Evolutionary conservation across 208 protist genomes (phyloP).

Genomic region (Leishmania lainsoni): DNA sequence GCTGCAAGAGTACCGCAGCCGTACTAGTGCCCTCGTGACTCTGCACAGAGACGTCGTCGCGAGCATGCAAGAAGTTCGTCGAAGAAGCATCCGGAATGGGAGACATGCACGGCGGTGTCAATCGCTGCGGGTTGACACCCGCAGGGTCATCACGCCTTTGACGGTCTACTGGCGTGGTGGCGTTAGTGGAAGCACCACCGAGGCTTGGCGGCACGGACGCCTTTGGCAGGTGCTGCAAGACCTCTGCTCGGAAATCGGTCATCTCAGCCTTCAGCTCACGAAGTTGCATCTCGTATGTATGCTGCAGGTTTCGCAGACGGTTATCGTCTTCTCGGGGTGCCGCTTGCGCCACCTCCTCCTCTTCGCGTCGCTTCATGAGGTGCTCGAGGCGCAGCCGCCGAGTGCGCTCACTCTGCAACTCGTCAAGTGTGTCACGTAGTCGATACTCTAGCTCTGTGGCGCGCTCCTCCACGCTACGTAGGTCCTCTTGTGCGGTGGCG

Average conservation of each 20-base stretch:
- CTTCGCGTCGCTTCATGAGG: conserved; percentile 20
- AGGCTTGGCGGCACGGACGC: neutral
- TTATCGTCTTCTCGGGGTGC: neutral
- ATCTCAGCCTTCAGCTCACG: conserved; percentile 27
- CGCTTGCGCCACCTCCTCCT: conserved; percentile 4
- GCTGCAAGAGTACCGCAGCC: neutral
- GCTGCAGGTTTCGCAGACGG: conserved; percentile 4
- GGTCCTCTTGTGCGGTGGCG: conserved; percentile 22
- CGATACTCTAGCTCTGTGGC: conserved; percentile 27
- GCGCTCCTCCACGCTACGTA: conserved; percentile 23
- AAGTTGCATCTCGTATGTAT: conserved; percentile 27
- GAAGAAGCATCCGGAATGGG: neutral
- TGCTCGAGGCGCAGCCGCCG: conserved; percentile 34
- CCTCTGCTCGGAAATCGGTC: conserved; percentile 15
- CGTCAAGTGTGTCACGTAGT: conserved; percentile 34
- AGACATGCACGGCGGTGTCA: neutral
- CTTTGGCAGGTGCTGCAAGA: conserved; percentile 7
- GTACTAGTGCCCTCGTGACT: neutral
- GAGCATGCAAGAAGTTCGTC: neutral
- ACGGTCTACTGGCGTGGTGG: neutral
- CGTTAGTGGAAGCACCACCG: conserved; percentile 2
- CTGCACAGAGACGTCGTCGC: neutral
- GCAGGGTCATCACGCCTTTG: neutral
- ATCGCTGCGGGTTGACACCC: neutral
- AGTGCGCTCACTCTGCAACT: conserved; percentile 42